phyloP scores from a whole-genome alignment of 306 rosid genomes.

The Boehmeria nivea region DNA sequence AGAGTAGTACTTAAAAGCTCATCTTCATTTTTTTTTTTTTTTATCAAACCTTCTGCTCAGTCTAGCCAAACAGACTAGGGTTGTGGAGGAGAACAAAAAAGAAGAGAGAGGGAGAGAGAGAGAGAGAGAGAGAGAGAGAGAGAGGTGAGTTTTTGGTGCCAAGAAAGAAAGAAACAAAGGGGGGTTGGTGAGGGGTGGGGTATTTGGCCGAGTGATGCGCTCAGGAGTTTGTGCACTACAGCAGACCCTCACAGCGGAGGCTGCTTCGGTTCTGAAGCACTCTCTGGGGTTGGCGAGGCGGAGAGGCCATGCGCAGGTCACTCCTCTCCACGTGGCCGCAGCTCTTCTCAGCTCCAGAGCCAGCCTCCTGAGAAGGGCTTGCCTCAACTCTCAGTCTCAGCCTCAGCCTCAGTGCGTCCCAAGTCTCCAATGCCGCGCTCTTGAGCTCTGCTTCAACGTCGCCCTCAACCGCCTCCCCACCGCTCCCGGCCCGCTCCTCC shows the following conservation, averaged over 20 bases:
- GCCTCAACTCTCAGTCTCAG: conserved; percentile 77
- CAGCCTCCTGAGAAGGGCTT: conserved; percentile 57
- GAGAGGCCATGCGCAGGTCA: conserved; percentile 95
- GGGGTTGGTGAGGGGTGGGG: conserved; percentile 60
- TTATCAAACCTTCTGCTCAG: too few species aligned
- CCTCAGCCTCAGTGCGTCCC: conserved; percentile 54
- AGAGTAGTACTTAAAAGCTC: too few species aligned
- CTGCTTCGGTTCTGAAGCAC: conserved; percentile 85
- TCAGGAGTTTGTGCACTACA: conserved; percentile 75
- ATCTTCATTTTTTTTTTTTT: too few species aligned
- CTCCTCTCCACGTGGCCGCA: conserved; percentile 88
- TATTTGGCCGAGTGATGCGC: conserved; percentile 71
- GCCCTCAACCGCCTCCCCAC: conserved; percentile 93
- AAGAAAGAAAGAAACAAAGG: neutral
- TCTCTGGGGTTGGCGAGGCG: conserved; percentile 75
- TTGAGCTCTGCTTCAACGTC: conserved; percentile 97
- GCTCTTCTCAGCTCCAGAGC: conserved; percentile 61
- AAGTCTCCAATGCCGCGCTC: conserved; percentile 83
- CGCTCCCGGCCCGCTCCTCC: conserved; percentile 42
- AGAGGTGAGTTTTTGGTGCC: too few species aligned
- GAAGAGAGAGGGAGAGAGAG: too few species aligned
- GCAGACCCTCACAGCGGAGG: conserved; percentile 98
- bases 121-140: too few species aligned
- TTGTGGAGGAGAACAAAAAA: too few species aligned
- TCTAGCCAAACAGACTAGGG: too few species aligned